phyloP scores from a whole-genome alignment of 352 stramenopile species.

The Pythium pyrilobum region DNA sequence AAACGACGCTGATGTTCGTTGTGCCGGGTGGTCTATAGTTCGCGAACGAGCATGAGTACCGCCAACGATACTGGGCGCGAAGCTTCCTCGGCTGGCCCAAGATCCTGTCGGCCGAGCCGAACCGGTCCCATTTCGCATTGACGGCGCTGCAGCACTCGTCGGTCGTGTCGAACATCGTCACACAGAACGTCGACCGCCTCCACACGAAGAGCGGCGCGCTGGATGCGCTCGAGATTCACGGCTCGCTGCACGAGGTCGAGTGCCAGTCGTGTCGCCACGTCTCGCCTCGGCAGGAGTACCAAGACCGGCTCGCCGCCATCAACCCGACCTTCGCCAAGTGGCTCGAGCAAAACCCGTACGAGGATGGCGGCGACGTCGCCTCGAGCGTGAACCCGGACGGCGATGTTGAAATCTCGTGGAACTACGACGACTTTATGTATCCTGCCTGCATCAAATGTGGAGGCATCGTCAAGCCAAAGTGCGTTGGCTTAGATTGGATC shows the following conservation, averaged over 20 bases:
- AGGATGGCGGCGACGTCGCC: conserved; percentile 45
- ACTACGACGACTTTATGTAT: conserved; percentile 83
- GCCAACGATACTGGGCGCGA: conserved; percentile 93
- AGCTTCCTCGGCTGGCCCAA: conserved; percentile 87
- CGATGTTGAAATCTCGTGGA: conserved; percentile 87
- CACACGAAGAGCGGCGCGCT: conserved; percentile 88
- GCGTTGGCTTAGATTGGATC: too few relatives aligned
- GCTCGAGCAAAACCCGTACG: conserved; percentile 25
- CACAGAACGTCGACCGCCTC: conserved; percentile 97
- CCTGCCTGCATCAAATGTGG: conserved; percentile 63
- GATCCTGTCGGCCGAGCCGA: conserved; percentile 76
- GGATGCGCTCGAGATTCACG: conserved; percentile 94
- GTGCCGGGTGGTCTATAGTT: too few relatives aligned
- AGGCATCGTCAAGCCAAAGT: conserved; percentile 79
- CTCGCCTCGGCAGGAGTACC: conserved; percentile 77
- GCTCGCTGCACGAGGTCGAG: conserved; percentile 86
- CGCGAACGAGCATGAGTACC: conserved; percentile 54
- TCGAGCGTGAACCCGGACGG: conserved; percentile 91
- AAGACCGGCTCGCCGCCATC: conserved; percentile 66
- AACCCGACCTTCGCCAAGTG: conserved; percentile 73
- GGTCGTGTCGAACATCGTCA: conserved; percentile 78
- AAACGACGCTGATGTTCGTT: too few relatives aligned
- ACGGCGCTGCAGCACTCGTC: conserved; percentile 59
- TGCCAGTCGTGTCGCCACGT: conserved; percentile 68
- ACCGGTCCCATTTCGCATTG: conserved; percentile 88